These are phyloP conservation scores for Beauveria sp. DNA, from an alignment of 2,329 filamentous ascomycete genomes.

Conservation along the genomic window DNA sequence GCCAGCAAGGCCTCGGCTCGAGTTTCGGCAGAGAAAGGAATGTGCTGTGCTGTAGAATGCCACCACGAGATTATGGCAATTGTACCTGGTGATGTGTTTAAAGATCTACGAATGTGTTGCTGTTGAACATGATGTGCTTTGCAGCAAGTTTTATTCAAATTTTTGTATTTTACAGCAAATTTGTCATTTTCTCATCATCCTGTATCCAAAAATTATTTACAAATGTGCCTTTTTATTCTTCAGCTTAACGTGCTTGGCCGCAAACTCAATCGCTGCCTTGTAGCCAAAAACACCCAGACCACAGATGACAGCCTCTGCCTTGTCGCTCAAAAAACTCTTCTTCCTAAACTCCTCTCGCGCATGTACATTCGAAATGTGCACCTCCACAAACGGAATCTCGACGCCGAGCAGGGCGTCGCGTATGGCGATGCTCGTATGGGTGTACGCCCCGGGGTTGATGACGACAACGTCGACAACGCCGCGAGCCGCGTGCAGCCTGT, in stretches of 20 bases:
- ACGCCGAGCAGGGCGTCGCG: no score
- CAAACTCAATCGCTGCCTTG: constrained; percentile 50
- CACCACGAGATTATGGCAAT: background rate
- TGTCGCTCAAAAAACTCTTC: constrained; percentile 67
- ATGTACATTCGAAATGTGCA: no score
- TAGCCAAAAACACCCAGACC: constrained; percentile 60
- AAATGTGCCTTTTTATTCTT: background rate
- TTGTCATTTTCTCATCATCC: background rate
- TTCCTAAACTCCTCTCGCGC: constrained; percentile 49
- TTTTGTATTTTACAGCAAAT: no score
- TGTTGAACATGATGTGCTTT: no score
- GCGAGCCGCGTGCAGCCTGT: no score
- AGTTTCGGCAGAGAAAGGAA: background rate
- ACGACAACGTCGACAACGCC: no score
- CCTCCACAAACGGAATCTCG: no score
- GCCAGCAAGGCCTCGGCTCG: background rate
- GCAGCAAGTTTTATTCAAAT: no score
- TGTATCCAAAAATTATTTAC: background rate
- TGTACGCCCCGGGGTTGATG: no score
- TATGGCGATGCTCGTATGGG: no score
- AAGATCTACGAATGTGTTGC: no score
- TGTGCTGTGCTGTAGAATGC: background rate
- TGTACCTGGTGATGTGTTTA: no score
- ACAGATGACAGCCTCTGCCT: constrained; percentile 65
- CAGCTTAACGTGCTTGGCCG: constrained; percentile 18